Percentiles rank a stretch among this genome's conserved stretches.
Evolutionary conservation across 305 asterid species (phyloP).

Genomic region (Solanum aculeatissimum): DNA sequence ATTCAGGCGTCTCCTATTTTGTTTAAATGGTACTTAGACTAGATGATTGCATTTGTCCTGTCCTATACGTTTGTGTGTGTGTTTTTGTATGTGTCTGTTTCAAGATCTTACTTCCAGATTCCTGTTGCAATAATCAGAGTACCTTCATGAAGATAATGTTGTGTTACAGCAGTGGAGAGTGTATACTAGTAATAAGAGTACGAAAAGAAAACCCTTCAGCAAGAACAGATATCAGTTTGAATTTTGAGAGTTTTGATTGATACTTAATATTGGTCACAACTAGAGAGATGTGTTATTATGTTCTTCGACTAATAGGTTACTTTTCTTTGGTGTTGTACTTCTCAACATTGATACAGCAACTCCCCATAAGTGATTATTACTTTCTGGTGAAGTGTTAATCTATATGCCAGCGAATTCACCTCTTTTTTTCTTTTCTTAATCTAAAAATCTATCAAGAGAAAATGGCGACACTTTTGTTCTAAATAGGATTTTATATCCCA

Average conservation of each 20-base stretch:
- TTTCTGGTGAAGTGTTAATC: background rate
- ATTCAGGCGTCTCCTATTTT: background rate
- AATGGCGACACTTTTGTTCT: background rate
- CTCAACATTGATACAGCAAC: background rate
- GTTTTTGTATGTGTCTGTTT: background rate
- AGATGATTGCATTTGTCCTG: background rate
- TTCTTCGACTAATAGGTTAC: background rate
- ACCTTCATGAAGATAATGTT: background rate
- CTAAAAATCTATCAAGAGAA: background rate
- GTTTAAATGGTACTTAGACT: background rate
- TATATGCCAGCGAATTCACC: background rate
- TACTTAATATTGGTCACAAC: background rate
- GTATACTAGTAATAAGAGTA: background rate
- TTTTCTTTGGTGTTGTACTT: background rate
- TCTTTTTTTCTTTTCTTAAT: background rate
- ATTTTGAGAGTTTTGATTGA: background rate
- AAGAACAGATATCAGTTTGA: background rate
- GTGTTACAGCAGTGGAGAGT: background rate
- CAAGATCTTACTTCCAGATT: background rate
- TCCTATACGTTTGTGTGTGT: background rate
- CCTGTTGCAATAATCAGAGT: background rate
- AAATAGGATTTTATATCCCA: slow-evolving; percentile 26
- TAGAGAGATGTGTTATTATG: background rate
- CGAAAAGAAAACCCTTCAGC: background rate
- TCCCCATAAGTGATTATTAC: background rate